Percentiles rank a stretch among this genome's conserved stretches.
Conservation (phyloP, 257 asterid genomes). For the Dorcoceras hygrometricum region DNA sequence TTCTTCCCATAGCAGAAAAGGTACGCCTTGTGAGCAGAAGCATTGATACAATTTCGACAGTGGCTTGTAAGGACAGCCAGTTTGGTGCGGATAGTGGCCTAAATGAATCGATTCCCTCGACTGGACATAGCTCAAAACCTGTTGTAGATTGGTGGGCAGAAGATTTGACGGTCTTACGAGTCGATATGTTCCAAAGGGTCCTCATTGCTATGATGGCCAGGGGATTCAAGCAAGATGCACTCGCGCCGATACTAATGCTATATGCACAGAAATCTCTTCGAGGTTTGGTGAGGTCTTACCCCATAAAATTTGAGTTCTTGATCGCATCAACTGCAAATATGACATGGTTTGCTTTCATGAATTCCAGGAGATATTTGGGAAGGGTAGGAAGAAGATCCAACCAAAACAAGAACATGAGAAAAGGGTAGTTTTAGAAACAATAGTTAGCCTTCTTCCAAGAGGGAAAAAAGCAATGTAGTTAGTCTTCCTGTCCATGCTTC, state of each 20-base stretch:
- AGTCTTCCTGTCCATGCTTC: constrained; percentile 88
- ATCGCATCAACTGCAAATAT: constrained; percentile 13
- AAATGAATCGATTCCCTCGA: background rate
- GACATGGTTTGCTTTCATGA: constrained; percentile 12
- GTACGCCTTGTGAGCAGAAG: constrained; percentile 72
- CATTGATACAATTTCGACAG: constrained; percentile 65
- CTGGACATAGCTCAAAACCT: constrained; percentile 32
- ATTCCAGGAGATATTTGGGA: constrained; percentile 68
- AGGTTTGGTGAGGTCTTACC: constrained; percentile 80
- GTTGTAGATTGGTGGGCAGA: constrained; percentile 93
- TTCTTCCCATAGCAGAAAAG: constrained; percentile 67
- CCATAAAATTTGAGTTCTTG: constrained; percentile 16
- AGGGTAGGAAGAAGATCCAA: constrained; percentile 65
- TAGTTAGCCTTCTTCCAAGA: constrained; percentile 74
- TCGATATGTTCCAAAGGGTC: constrained; percentile 75
- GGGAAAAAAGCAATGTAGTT: constrained; percentile 65
- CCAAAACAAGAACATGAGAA: constrained; percentile 71
- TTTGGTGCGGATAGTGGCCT: background rate
- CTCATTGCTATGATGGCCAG: constrained; percentile 71
- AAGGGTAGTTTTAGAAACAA: constrained; percentile 73
- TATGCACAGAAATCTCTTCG: constrained; percentile 85
- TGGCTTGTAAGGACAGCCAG: constrained; percentile 62
- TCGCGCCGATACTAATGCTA: constrained; percentile 80
- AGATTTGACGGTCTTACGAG: constrained; percentile 65
- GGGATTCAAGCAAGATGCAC: constrained; percentile 72